These are phyloP conservation scores for Ligustrum vulgare DNA, from an alignment of 257 asterid genomes.

Conservation along the genomic window DNA sequence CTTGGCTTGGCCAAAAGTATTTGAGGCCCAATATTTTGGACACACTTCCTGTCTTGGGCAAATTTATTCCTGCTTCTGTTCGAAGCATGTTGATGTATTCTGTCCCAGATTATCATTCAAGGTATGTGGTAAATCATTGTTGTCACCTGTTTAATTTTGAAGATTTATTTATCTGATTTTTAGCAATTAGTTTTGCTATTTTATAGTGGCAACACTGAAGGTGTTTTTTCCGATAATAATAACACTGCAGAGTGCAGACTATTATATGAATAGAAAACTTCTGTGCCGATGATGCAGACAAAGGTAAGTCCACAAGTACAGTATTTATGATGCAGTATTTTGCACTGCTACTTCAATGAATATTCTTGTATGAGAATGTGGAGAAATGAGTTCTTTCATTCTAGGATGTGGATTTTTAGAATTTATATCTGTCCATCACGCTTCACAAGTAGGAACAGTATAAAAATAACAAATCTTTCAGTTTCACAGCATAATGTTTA, in stretches of 20 bases:
- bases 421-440: background rate
- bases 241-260: background rate
- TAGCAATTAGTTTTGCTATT: background rate
- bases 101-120: background rate
- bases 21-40: background rate
- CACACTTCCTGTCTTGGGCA: background rate
- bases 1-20: background rate
- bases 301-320: background rate
- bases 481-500: background rate
- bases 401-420: too few species aligned
- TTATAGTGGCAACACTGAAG: background rate
- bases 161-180: background rate
- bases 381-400: background rate
- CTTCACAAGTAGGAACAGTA: background rate
- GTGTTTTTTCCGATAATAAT: background rate
- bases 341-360: background rate
- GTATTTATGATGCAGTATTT: background rate
- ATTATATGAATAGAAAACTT: background rate
- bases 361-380: background rate
- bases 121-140: background rate
- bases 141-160: background rate
- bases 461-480: background rate
- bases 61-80: constrained; percentile 17
- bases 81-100: background rate
- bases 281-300: background rate